Evolutionary conservation across 768 basidiomycete genomes (phyloP), one percentile per base, ranked within the genome.

Genomic region (Termitomyces sp.): DNA sequence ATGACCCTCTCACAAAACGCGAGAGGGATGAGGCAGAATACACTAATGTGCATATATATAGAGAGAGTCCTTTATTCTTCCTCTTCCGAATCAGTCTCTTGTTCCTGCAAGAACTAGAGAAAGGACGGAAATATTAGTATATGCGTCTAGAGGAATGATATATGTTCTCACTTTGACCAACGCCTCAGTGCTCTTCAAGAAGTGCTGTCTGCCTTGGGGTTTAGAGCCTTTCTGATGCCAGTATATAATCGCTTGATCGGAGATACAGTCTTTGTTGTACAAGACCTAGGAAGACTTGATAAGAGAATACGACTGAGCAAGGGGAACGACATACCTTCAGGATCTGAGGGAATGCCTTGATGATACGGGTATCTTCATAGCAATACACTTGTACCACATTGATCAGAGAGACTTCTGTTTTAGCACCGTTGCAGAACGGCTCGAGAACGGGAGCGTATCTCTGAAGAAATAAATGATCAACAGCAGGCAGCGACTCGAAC

Each of bases 191-290:
- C 80, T 84, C 75, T 92, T 95, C 64, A 98, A 75, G 80, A 99
- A 98, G 71, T 95, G 90, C 71, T 97, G 94, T 68, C 89, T 87
- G 48, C 95, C 96, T 72, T 98, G 92, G 0, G 93, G 84, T 74
- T 94, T 97, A 47, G 95, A 90, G 51, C 97, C 96, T 75, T 99
- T 99, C 75, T 92, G 88, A 73, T 93, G 80, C 96, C 96, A 99
- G 73, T 97, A 98, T 58, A 98, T 89, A 67, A 99, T 95, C 59
- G 95, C 95, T 68, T 95, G 89, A 68, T 95, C 94, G 54, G 94
- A 91, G 64, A 98, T 82, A 73, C 94, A 94, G 66, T 99, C 96
- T 66, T 90, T 87, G 76, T 95, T 95, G 77, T 97, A 98, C 71
- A 98, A 79, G 64, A 95, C 88, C 92, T 94, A 42, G n/a, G 43